phyloP scores from a whole-genome alignment of 2,329 filamentous ascomycete species.

The Acrocalymma vagum region DNA sequence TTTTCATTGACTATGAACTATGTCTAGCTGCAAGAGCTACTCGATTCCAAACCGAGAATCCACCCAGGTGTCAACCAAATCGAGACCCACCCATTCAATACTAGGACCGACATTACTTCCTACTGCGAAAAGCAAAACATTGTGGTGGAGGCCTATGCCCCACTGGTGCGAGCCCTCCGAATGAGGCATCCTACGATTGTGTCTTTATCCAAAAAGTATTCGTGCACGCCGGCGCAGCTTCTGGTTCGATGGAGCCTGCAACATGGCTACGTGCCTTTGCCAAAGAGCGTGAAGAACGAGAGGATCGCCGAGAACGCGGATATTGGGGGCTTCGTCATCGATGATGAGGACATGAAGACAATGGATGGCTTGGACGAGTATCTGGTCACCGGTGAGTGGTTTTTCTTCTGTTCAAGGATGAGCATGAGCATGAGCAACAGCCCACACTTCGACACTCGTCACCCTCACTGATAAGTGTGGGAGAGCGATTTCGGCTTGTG shows the following conservation, averaged over 20 bases:
- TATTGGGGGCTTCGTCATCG: constrained; percentile 68
- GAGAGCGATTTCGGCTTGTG: constrained; percentile 25
- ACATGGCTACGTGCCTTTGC: constrained; percentile 75
- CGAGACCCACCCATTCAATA: constrained; percentile 83
- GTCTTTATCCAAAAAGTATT: constrained; percentile 71
- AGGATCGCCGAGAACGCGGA: constrained; percentile 72
- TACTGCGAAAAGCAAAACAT: constrained; percentile 74
- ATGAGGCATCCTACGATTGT: constrained; percentile 73
- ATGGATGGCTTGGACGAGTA: constrained; percentile 75
- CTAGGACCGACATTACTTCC: constrained; percentile 70
- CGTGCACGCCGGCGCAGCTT: constrained; percentile 75
- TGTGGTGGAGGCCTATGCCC: constrained; percentile 80
- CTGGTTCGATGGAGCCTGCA: constrained; percentile 82
- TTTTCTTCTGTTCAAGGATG: neutral
- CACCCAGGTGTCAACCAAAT: constrained; percentile 80
- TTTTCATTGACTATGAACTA: constrained; percentile 7
- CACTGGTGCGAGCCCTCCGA: constrained; percentile 74
- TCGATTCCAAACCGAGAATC: constrained; percentile 68
- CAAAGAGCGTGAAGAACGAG: constrained; percentile 72
- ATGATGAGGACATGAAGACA: constrained; percentile 66
- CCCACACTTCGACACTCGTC: neutral
- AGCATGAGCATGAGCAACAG: neutral
- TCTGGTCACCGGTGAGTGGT: constrained; percentile 65
- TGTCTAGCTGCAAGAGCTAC: constrained; percentile 72
- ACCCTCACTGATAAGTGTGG: neutral